These are phyloP conservation scores for Ogataea henricii DNA, from an alignment of 805 yeast genomes.

Conservation along the genomic window DNA sequence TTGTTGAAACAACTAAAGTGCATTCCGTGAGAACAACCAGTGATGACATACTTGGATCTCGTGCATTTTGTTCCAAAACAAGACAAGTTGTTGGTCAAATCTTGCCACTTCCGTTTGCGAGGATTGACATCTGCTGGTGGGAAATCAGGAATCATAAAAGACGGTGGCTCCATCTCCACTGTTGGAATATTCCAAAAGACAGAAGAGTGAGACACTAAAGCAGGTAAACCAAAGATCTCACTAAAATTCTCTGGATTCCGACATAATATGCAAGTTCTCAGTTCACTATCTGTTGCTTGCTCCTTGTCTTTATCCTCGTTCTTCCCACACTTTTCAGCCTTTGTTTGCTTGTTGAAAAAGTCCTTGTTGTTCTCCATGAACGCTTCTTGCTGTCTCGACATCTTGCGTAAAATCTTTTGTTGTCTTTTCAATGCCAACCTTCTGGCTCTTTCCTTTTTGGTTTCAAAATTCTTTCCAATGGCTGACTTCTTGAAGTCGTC, in stretches of 20 bases:
- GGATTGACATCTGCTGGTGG: constrained; percentile 7
- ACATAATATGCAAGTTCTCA: constrained; percentile 56
- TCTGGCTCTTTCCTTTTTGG: constrained; percentile 56
- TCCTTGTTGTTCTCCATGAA: constrained; percentile 44
- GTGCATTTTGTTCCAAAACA: constrained; percentile 34
- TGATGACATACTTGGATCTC: constrained; percentile 35
- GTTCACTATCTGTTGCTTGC: constrained; percentile 16
- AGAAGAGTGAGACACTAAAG: constrained; percentile 47
- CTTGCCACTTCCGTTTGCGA: constrained; percentile 20
- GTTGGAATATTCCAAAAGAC: constrained; percentile 51
- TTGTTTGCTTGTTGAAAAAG: constrained; percentile 20
- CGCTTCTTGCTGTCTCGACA: constrained; percentile 53
- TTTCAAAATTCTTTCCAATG: constrained; percentile 45
- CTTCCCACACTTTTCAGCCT: constrained; percentile 13
- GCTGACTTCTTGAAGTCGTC: constrained; percentile 50
- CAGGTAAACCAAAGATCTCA: constrained; percentile 61
- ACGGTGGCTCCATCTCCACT: constrained; percentile 32
- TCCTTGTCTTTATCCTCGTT: constrained; percentile 23
- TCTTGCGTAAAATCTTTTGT: constrained; percentile 59
- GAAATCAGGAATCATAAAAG: constrained; percentile 27
- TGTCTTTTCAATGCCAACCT: constrained; percentile 64
- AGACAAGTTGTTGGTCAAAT: constrained; percentile 28
- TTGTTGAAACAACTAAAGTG: constrained; percentile 47
- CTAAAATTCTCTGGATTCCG: constrained; percentile 50
- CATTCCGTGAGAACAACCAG: constrained; percentile 56